Conservation (phyloP, 257 asterid species). For the Prunella vulgaris region DNA sequence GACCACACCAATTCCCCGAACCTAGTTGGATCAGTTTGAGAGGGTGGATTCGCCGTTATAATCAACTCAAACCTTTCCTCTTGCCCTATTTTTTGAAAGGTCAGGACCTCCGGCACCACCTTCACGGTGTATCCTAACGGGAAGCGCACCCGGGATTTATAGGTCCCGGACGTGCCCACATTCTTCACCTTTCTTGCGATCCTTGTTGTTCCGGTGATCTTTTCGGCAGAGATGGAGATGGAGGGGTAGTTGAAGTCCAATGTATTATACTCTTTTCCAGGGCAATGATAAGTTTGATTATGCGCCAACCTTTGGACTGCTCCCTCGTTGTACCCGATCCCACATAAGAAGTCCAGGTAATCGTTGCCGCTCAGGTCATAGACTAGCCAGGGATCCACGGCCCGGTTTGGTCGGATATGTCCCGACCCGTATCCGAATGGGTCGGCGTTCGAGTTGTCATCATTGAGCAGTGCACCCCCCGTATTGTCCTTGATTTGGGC, state of each 20-base stretch:
- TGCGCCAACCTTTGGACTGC: slow-evolving; percentile 1
- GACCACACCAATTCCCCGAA: slow-evolving; percentile 58
- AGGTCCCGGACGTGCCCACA: slow-evolving; percentile 46
- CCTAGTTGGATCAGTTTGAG: neutral
- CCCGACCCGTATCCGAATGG: slow-evolving; percentile 56
- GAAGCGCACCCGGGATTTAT: slow-evolving; percentile 24
- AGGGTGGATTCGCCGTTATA: neutral
- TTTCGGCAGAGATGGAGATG: too few relatives aligned
- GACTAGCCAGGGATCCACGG: slow-evolving; percentile 60
- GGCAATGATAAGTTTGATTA: slow-evolving; percentile 27
- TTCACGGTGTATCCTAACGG: slow-evolving; percentile 30
- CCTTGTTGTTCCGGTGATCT: neutral
- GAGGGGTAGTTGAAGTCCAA: slow-evolving; percentile 55
- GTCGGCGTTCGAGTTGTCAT: slow-evolving; percentile 1
- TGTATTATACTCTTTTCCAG: slow-evolving; percentile 14
- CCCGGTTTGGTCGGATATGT: slow-evolving; percentile 52
- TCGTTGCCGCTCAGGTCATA: slow-evolving; percentile 45
- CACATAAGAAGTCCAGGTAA: slow-evolving; percentile 55
- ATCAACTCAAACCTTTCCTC: slow-evolving; percentile 43
- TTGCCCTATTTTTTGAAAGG: slow-evolving; percentile 37
- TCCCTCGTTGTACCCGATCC: slow-evolving; percentile 44
- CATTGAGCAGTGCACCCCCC: slow-evolving; percentile 13
- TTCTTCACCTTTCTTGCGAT: slow-evolving; percentile 44
- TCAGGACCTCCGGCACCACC: slow-evolving; percentile 31
- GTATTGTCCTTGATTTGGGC: slow-evolving; percentile 58